Conservation (phyloP, 345 rosid species). For the Euclidium syriacum region DNA sequence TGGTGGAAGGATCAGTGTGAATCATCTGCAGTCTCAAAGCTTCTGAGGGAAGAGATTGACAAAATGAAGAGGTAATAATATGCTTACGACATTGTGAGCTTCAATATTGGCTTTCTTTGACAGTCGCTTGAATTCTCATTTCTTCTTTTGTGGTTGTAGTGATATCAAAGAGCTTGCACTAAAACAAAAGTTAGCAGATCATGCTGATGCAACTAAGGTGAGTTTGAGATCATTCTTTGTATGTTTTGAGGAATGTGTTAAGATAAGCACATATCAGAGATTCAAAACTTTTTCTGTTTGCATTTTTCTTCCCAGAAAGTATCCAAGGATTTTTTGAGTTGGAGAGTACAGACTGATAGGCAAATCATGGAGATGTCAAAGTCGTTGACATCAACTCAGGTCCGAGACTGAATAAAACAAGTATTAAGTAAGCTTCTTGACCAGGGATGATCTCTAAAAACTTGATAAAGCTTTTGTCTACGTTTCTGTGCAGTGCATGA, state of each 20-base stretch:
- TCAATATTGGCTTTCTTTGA: neutral
- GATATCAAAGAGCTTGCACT: slow-evolving; percentile 46
- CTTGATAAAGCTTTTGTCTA: slow-evolving; percentile 8
- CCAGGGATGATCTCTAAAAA: neutral
- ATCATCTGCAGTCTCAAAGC: slow-evolving; percentile 41
- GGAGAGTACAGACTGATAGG: slow-evolving; percentile 61
- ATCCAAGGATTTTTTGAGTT: slow-evolving; percentile 47
- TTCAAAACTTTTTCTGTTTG: neutral
- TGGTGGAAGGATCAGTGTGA: slow-evolving; percentile 53
- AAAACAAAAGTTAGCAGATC: slow-evolving; percentile 48
- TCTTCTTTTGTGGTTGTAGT: slow-evolving; percentile 37
- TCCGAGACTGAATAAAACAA: slow-evolving; percentile 11
- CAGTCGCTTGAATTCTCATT: neutral
- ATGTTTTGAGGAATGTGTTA: neutral
- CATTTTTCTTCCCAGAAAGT: slow-evolving; percentile 41
- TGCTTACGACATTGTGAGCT: neutral
- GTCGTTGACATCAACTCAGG: slow-evolving; percentile 74
- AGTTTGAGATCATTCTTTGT: slow-evolving; percentile 8
- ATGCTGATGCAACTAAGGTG: slow-evolving; percentile 52
- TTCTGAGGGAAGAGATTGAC: slow-evolving; percentile 54
- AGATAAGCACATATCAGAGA: slow-evolving; percentile 4
- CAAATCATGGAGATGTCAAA: slow-evolving; percentile 52
- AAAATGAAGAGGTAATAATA: slow-evolving; percentile 46
- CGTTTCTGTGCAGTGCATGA: slow-evolving; percentile 43
- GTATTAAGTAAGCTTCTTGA: neutral